Base-by-base conservation (phyloP, 176 grass and related monocot species). In the Pontederia crassipes region DNA sequence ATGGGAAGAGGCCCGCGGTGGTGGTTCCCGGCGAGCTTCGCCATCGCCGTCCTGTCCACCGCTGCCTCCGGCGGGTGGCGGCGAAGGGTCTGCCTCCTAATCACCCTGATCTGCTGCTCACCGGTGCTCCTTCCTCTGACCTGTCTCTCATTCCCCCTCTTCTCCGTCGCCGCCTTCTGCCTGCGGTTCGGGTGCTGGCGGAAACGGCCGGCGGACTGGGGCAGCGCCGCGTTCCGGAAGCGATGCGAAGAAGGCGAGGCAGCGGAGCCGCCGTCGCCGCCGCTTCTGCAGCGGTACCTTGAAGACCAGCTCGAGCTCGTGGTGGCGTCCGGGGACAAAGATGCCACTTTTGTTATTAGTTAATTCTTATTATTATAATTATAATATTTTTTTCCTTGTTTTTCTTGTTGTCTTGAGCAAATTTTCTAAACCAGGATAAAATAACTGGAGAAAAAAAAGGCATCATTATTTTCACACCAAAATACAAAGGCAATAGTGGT, bases 41-140 rank as follows among this genome's bases (percentile, higher is more conserved):
- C 32, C 32, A 7, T 40, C 46, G 11, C 62, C 46, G 18, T 20
- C 17, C 59, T 61, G 4, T 40, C 32, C 32, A 7, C 59, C 14
- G 28, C n/a, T 13, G 28, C 7, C 59, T 61, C 32, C 29, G 59
- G 59, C 59, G 59, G 45, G 59, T 8, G 59, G 14, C 28, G 59
- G 35, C 13, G 59, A 28, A 62, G 59, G 28, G 29, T 16, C 9
- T 62, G 59, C 0, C 35, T 62, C 13, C 32, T 46, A 10, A 45
- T 46, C 32, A n/a, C 35, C 0, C 32, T 62, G 29, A 13, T 62
- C 14, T 62, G 13, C 35, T 62, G 35, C 59, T 62, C 59, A 1
- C 59, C 59, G 14, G 59, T 62, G 59, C 59, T 62, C 59, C 14
- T 62, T 15, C 59, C 59, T n/a, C 35, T 66, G 17, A 26, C 49